phyloP scores from a whole-genome alignment of 805 yeast genomes.

The Schwanniomyces sp. region DNA sequence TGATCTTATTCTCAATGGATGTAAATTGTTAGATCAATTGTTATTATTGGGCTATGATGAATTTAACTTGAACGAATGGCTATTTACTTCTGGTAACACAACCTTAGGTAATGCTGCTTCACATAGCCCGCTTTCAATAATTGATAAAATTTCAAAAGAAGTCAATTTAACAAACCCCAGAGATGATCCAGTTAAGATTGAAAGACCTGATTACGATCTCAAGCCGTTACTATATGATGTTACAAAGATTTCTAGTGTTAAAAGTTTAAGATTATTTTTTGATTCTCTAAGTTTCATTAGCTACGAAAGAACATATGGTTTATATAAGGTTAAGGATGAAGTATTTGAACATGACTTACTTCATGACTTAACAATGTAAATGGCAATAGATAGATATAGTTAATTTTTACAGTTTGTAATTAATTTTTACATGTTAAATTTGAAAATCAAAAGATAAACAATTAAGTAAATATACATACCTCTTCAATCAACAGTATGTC shows the following conservation, averaged over 20 bases:
- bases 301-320: slow-evolving; percentile 64
- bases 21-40: slow-evolving; percentile 77
- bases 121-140: slow-evolving; percentile 27
- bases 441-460: not conserved
- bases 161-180: slow-evolving; percentile 30
- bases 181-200: slow-evolving; percentile 38
- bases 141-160: slow-evolving; percentile 47
- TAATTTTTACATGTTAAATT: not conserved
- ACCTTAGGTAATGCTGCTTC: slow-evolving; percentile 49
- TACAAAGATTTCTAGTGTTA: slow-evolving; percentile 35
- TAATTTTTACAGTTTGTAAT: not conserved
- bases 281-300: slow-evolving; percentile 61
- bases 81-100: slow-evolving; percentile 71
- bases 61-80: slow-evolving; percentile 77
- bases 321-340: slow-evolving; percentile 30
- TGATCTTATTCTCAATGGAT: slow-evolving; percentile 52
- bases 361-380: slow-evolving; percentile 45
- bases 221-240: slow-evolving; percentile 50
- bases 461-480: not conserved
- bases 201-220: slow-evolving; percentile 28
- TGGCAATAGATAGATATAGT: not conserved
- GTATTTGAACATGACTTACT: slow-evolving; percentile 58
- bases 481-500: slow-evolving; percentile 1
- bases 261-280: slow-evolving; percentile 61
- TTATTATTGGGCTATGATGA: slow-evolving; percentile 73